Evolutionary conservation across 495 filamentous ascomycete species (phyloP), one percentile per base, ranked within the genome.

Genomic region (Rostrohypoxylon terebratum): DNA sequence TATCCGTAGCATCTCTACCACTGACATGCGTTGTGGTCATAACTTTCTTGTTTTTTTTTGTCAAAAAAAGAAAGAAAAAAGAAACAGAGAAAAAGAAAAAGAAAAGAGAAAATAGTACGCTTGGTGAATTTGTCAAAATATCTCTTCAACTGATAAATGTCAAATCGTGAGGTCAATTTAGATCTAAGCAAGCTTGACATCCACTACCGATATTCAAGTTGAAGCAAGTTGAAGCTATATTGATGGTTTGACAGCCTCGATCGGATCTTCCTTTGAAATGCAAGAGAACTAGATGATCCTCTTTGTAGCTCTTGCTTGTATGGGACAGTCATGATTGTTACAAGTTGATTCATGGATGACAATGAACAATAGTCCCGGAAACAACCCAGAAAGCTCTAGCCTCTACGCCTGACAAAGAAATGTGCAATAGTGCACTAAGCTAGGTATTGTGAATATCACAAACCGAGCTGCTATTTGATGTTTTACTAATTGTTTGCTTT

Each of bases 281-380:
- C 7, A 57, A 34, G 31, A 9, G 13, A 51, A 16, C 16, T 11
- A 20, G 36, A 36, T 8, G 18, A 7, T 4, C 42, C 21, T 25
- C 59, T 66, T 66, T 66, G 28, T 59, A 6, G 7, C 33, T 48
- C 18, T 53, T 47, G 44, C 21, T 51, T 51, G 59, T 33, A 10
- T 28, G 54, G 64, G 60, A 70, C 67, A 70, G 38, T 53, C n/a
- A 7, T 1, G 21, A 44, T 13, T 6, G 54, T 59, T 16, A 45
- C 67, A 64, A 42, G 16, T 64, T 45, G 48, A 45, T 66, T 69
- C 23, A 34, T 21, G 33, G 59, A 42, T 36, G 33, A 69, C 55
- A 73, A 69, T 61, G 48, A 44, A 50, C 13, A 18, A 50, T 42
- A 42, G 0, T 62, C 38, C 71, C 66, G 71, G 57, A 73, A 73